These are phyloP conservation scores for Calonectria hawksworthii DNA, from an alignment of 2,329 filamentous ascomycete species.

Conservation along the genomic window DNA sequence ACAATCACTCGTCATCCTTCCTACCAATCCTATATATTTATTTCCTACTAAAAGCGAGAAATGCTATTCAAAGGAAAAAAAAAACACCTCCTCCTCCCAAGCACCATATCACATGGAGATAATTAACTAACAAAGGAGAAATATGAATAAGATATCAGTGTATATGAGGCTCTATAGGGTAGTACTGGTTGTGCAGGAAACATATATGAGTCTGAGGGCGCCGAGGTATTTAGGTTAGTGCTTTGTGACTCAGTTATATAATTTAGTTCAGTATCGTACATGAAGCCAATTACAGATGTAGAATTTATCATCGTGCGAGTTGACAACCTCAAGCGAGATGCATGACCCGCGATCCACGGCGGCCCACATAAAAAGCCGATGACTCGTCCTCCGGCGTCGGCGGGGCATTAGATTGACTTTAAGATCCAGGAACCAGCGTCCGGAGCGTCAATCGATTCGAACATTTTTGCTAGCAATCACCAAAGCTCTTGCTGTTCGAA, in stretches of 20 bases:
- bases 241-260: neutral
- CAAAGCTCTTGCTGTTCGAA: neutral
- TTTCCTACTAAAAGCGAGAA: neutral
- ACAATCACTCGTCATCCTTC: neutral
- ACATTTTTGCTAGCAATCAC: constrained; percentile 1
- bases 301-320: neutral
- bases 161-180: neutral
- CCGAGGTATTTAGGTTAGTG: neutral
- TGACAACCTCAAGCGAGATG: neutral
- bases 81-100: neutral
- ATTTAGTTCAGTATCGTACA: neutral
- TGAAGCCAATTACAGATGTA: neutral
- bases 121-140: neutral
- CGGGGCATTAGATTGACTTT: constrained; percentile 29
- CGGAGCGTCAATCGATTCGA: constrained; percentile 3
- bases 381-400: constrained; percentile 46
- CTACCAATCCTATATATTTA: neutral
- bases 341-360: neutral
- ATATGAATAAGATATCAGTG: neutral
- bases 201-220: neutral
- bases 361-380: constrained; percentile 41
- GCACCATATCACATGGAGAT: neutral
- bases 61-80: neutral
- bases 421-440: constrained; percentile 25
- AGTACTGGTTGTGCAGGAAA: neutral